Conservation (phyloP, 257 asterid species). For the Capsicum pubescens region DNA sequence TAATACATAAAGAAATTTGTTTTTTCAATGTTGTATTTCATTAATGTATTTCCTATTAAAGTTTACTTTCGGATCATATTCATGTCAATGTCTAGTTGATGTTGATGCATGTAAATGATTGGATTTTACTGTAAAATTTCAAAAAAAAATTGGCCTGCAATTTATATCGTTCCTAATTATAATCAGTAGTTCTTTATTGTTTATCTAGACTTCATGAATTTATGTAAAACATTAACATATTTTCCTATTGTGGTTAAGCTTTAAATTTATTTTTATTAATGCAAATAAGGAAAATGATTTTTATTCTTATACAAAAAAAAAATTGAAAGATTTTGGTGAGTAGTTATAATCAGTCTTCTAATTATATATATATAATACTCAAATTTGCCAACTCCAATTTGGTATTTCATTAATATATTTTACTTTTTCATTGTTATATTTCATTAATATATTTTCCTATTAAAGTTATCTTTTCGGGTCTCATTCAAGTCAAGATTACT, state of each 20-base stretch:
- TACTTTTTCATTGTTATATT: neutral
- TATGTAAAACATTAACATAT: neutral
- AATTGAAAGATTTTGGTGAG: neutral
- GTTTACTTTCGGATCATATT: neutral
- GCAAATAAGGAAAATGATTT: too few relatives aligned
- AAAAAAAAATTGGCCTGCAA: neutral
- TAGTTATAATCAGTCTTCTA: neutral
- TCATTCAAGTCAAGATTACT: neutral
- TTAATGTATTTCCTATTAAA: neutral
- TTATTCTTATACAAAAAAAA: neutral
- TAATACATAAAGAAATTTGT: neutral
- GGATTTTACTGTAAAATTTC: neutral
- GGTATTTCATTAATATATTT: neutral
- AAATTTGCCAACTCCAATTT: neutral
- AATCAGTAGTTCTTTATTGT: neutral
- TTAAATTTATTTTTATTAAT: too few relatives aligned
- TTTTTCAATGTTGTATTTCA: neutral
- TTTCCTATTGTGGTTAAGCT: neutral
- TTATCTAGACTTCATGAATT: too few relatives aligned
- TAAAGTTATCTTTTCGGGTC: neutral
- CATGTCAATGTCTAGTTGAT: neutral
- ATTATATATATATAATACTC: neutral
- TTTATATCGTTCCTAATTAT: neutral
- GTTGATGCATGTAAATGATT: neutral
- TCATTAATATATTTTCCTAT: neutral